Percentiles rank a stretch among this genome's conserved stretches.
phyloP scores from a whole-genome alignment of 2,329 filamentous ascomycete genomes.

The Aspergillus hiratsukae region DNA sequence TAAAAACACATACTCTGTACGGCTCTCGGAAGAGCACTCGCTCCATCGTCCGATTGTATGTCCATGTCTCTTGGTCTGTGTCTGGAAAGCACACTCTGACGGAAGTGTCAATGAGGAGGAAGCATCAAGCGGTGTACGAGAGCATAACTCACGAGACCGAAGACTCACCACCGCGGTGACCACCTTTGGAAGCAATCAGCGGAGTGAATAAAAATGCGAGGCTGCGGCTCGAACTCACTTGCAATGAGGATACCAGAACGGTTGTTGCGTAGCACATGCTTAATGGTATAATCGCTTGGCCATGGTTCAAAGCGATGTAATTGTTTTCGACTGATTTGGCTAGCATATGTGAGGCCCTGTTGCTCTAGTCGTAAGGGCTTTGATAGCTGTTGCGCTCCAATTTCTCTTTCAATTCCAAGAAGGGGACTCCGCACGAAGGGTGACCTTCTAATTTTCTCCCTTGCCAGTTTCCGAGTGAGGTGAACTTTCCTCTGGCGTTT shows the following conservation, averaged over 20 bases:
- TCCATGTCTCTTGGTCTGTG: constrained; percentile 26
- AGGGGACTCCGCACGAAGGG: constrained; percentile 27
- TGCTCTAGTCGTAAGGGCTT: constrained; percentile 20
- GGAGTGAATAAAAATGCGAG: background rate
- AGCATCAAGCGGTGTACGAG: background rate
- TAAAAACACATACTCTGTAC: constrained; percentile 24
- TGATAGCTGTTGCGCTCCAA: constrained; percentile 18
- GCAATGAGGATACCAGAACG: constrained; percentile 33
- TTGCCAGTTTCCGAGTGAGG: constrained; percentile 22
- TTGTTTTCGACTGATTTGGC: constrained; percentile 26
- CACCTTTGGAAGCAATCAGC: constrained; percentile 20
- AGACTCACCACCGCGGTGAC: constrained; percentile 25
- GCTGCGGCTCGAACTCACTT: constrained; percentile 21
- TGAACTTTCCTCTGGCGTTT: constrained; percentile 24
- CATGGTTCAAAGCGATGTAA: constrained; percentile 30
- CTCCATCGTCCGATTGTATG: constrained; percentile 31
- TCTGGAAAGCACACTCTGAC: constrained; percentile 31
- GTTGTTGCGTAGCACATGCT: constrained; percentile 31
- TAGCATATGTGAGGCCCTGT: constrained; percentile 28
- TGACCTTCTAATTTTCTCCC: constrained; percentile 32
- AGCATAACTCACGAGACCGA: constrained; percentile 28
- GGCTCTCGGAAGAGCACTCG: constrained; percentile 28
- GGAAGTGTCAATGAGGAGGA: constrained; percentile 1
- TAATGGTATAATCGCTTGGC: constrained; percentile 24
- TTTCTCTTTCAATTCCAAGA: constrained; percentile 25